A percentile compares a stretch with the other conserved stretches of the same genome.
phyloP scores from a whole-genome alignment of 148 eudicot genomes.

The Diospyros lotus region DNA sequence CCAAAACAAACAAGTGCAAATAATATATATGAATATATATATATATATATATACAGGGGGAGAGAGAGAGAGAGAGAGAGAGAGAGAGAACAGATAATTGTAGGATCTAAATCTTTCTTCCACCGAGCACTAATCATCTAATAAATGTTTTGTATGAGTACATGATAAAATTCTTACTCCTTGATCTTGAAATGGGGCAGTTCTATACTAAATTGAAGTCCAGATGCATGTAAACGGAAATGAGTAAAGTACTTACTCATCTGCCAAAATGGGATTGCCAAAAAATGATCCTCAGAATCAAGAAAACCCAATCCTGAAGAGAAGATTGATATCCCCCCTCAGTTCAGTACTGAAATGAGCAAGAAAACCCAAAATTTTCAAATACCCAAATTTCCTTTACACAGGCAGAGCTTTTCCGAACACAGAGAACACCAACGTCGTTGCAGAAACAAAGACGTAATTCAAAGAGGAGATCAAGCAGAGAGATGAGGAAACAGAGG shows the following conservation, averaged over 20 bases:
- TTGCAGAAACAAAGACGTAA: conserved; percentile 3
- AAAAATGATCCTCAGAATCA: neutral
- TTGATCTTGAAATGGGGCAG: no score
- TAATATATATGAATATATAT: neutral
- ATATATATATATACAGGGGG: neutral
- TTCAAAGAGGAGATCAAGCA: neutral
- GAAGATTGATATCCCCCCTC: neutral
- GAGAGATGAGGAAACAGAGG: neutral
- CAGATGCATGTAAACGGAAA: neutral
- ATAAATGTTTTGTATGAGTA: no score
- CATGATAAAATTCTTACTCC: no score
- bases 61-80: neutral
- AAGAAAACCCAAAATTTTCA: neutral
- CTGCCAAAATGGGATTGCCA: neutral
- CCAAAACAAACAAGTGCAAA: no score
- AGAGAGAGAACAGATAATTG: no score
- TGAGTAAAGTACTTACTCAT: neutral
- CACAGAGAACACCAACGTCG: neutral
- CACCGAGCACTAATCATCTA: no score
- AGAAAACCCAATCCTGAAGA: neutral
- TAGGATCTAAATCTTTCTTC: no score
- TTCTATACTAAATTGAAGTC: neutral
- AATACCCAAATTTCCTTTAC: no score
- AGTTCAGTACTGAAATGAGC: neutral
- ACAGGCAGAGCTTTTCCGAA: no score